A percentile compares a stretch with the other conserved stretches of the same genome.
phyloP scores from a whole-genome alignment of 2,329 filamentous ascomycete species.

The Capronia americana region DNA sequence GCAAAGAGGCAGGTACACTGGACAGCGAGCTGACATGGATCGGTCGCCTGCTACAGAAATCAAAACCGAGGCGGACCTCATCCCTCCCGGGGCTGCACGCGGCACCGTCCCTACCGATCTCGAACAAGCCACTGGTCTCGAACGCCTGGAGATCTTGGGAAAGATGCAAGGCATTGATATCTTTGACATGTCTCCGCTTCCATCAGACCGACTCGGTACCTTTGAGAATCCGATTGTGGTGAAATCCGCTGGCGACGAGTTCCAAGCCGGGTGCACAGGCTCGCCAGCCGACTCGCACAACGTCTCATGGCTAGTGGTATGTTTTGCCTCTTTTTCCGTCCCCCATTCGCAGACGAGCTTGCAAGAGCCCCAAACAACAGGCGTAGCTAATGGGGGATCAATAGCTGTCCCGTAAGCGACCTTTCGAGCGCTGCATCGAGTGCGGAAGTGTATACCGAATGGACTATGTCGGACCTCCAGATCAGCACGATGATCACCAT shows the following conservation, averaged over 20 bases:
- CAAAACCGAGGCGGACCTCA: slow-evolving; percentile 78
- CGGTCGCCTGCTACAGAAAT: slow-evolving; percentile 68
- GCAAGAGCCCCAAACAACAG: neutral
- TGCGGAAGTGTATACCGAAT: slow-evolving; percentile 98
- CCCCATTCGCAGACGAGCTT: neutral
- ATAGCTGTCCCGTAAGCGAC: slow-evolving; percentile 85
- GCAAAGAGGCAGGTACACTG: slow-evolving; percentile 10
- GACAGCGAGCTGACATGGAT: slow-evolving; percentile 19
- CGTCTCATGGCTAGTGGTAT: slow-evolving; percentile 87
- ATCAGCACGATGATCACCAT: slow-evolving; percentile 67
- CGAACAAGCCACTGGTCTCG: slow-evolving; percentile 94
- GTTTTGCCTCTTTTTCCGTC: slow-evolving; percentile 42
- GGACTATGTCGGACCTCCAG: slow-evolving; percentile 87
- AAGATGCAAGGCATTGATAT: slow-evolving; percentile 99
- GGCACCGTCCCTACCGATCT: slow-evolving; percentile 92
- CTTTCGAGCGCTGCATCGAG: slow-evolving; percentile 93
- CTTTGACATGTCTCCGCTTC: slow-evolving; percentile 97
- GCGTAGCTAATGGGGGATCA: slow-evolving; percentile 14
- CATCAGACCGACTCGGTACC: slow-evolving; percentile 83
- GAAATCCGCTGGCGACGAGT: slow-evolving; percentile 91
- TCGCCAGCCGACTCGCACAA: slow-evolving; percentile 89
- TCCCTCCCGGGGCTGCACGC: slow-evolving; percentile 78
- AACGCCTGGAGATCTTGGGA: slow-evolving; percentile 97
- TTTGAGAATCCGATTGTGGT: slow-evolving; percentile 88
- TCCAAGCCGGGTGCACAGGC: slow-evolving; percentile 96